Conservation (phyloP, 352 stramenopile genomes). For the Detonula confervacea region DNA sequence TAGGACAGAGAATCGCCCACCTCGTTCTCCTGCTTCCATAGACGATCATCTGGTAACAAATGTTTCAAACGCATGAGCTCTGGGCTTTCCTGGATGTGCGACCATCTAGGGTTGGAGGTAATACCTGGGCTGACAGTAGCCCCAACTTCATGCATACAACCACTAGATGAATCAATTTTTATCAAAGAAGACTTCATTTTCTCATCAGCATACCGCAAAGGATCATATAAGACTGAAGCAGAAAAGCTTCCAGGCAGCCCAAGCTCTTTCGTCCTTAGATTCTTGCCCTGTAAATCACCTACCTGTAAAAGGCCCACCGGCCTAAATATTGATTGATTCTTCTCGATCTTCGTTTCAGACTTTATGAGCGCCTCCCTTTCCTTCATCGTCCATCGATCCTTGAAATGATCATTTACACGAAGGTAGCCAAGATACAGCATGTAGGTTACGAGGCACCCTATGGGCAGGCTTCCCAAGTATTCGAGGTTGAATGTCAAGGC, state of each 20-base stretch:
- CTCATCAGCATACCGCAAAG: constrained; percentile 55
- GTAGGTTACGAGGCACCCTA: constrained; percentile 62
- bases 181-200: constrained; percentile 51
- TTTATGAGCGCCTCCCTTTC: constrained; percentile 65
- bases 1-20: constrained; percentile 44
- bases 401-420: constrained; percentile 51
- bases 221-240: constrained; percentile 71
- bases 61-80: constrained; percentile 69
- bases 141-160: constrained; percentile 67
- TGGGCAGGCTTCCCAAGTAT: constrained; percentile 70
- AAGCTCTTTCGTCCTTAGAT: constrained; percentile 72
- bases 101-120: constrained; percentile 70
- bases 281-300: constrained; percentile 60
- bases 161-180: constrained; percentile 63
- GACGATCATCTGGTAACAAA: constrained; percentile 59
- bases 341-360: constrained; percentile 61
- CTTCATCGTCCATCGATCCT: constrained; percentile 64
- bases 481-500: constrained; percentile 74
- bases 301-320: constrained; percentile 70
- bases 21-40: constrained; percentile 35
- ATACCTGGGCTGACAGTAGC: constrained; percentile 64
- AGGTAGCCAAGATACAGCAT: constrained; percentile 66
- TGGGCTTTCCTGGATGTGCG: constrained; percentile 56
- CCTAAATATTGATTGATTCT: constrained; percentile 71
- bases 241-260: constrained; percentile 78